Percentiles rank a stretch among this genome's conserved stretches.
Conservation (phyloP, 2,329 filamentous ascomycete species). For the Trichoderma sp. region DNA sequence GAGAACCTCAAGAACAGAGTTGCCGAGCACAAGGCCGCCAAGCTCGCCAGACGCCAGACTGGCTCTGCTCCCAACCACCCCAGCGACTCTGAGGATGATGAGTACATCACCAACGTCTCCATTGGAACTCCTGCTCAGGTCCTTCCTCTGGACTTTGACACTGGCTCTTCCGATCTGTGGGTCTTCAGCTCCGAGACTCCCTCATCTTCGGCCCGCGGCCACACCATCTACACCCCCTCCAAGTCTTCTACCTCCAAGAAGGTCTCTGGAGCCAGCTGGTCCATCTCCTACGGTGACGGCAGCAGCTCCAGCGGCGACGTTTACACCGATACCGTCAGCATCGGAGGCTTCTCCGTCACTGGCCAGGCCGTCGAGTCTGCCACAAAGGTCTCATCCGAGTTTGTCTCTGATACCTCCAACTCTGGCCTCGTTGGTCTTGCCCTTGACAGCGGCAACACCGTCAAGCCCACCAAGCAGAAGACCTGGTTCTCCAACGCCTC, state of each 20-base stretch:
- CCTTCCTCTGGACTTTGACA: conserved; percentile 30
- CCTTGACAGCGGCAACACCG: conserved; percentile 47
- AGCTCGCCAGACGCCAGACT: conserved; percentile 23
- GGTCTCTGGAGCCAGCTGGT: conserved; percentile 44
- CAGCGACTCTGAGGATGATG: conserved; percentile 24
- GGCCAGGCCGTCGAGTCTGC: conserved; percentile 49
- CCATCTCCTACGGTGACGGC: conserved; percentile 48
- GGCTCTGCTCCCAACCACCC: conserved; percentile 25
- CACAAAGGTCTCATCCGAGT: conserved; percentile 43
- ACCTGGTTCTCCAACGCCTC: conserved; percentile 46
- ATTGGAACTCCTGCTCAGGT: conserved; percentile 30
- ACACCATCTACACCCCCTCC: conserved; percentile 44
- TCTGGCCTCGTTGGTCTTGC: conserved; percentile 48
- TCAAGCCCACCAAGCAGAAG: conserved; percentile 43
- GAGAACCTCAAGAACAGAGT: conserved; percentile 21
- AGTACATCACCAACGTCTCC: conserved; percentile 28
- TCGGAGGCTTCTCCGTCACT: conserved; percentile 45
- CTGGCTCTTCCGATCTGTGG: conserved; percentile 35
- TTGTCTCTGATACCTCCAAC: conserved; percentile 45
- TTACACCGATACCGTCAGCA: conserved; percentile 45
- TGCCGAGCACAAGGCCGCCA: not conserved
- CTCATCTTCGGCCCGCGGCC: conserved; percentile 40
- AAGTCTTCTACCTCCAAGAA: conserved; percentile 43
- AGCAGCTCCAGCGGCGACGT: conserved; percentile 47
- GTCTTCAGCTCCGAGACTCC: conserved; percentile 48